phyloP scores from a whole-genome alignment of 805 yeast species.

The Yamadazyma ubonensis region DNA sequence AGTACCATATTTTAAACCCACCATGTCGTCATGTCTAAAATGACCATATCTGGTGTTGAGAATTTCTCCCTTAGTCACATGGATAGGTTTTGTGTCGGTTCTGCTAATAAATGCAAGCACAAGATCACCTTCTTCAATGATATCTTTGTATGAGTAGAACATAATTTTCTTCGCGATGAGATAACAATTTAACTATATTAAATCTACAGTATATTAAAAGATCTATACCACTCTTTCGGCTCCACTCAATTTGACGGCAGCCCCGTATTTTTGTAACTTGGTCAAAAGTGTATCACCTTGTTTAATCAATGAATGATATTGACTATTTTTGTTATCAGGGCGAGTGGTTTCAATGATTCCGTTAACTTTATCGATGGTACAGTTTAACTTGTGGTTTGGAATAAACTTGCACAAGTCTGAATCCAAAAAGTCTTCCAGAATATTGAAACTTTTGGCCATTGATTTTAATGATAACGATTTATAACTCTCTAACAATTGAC shows the following conservation, averaged over 20 bases:
- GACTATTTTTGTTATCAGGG: conserved; percentile 94
- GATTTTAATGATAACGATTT: conserved; percentile 84
- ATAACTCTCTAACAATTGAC: conserved; percentile 91
- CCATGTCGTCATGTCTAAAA: conserved; percentile 80
- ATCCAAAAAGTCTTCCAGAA: conserved; percentile 84
- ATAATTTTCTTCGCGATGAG: conserved; percentile 20
- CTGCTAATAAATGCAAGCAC: conserved; percentile 86
- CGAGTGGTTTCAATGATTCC: conserved; percentile 94
- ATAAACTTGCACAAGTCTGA: conserved; percentile 84
- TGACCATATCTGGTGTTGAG: conserved; percentile 88
- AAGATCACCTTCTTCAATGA: conserved; percentile 81
- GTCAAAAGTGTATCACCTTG: conserved; percentile 92
- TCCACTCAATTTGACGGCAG: conserved; percentile 94
- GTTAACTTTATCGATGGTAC: conserved; percentile 93
- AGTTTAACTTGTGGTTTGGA: conserved; percentile 89
- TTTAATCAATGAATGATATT: conserved; percentile 82
- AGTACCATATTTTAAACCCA: conserved; percentile 78
- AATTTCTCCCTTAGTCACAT: conserved; percentile 54
- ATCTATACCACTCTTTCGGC: conserved; percentile 62
- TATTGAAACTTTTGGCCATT: conserved; percentile 93
- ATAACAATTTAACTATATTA: too few relatives aligned
- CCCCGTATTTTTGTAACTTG: conserved; percentile 93
- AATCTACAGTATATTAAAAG: too few relatives aligned
- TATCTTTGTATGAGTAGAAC: conserved; percentile 60
- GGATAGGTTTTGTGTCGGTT: conserved; percentile 72